Evolutionary conservation across 495 filamentous ascomycete species (phyloP), one percentile per base, ranked within the genome.

Genomic region (Apodospora peruviana): DNA sequence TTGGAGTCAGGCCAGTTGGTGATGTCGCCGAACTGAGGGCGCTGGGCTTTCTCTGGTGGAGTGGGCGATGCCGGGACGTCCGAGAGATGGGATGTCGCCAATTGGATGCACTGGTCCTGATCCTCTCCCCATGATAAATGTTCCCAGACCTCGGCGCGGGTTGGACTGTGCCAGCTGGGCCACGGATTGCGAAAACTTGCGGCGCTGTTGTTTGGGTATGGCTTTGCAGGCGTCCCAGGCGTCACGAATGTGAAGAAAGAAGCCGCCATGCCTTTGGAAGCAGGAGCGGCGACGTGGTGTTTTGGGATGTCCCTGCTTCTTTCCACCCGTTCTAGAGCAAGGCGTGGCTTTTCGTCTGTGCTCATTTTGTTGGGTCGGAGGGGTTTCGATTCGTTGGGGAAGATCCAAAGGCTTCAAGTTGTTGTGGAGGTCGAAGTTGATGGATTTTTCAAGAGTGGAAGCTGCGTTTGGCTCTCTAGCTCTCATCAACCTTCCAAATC

Each of bases 141-240:
- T 18, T 48, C 29, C 43, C 68, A 71, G 23, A 59, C 21, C 22
- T 66, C 49, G 2, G 59, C 19, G 10, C 39, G 42, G 0, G 61
- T 59, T 0, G 61, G 62, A 19, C 57, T 61, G 23, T 60, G 50
- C 57, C 65, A 74, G 21, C 74, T 78, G 0, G 74, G 73, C 77
- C 77, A 81, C 2, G 78, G 78, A 45, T 80, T 81, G 12, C 57
- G 58, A 53, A 81, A 81, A 0, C 32, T n/a, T 4, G 39, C 19
- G n/a, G 10, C 0, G 2, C 1, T 10, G 0, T 23, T 23, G 16
- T 9, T 46, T 24, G 16, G 34, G 16, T n/a, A 17, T 43, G 20
- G 40, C 38, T 3, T 49, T 34, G 3, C 18, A n/a, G n/a, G n/a
- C n/a, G n/a, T n/a, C n/a, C n/a, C n/a, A n/a, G n/a, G n/a, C n/a